Conservation (phyloP, 129 eudicot genomes). For the Ambrosia artemisiifolia region DNA sequence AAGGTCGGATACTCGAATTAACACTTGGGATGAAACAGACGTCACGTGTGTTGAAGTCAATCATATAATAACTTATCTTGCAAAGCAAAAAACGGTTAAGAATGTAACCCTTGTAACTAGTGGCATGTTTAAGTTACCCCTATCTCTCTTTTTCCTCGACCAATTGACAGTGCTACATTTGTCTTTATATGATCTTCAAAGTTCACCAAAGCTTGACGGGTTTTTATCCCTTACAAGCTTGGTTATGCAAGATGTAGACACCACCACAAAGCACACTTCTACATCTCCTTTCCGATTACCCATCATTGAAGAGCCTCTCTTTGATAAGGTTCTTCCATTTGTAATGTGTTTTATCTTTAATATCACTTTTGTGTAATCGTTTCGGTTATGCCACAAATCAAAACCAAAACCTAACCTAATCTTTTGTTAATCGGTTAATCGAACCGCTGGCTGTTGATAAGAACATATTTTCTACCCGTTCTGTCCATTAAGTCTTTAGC, state of each 20-base stretch:
- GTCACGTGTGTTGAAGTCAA: slow-evolving; percentile 9
- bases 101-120: not conserved
- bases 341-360: too few species aligned
- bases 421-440: too few species aligned
- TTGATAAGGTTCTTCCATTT: not conserved
- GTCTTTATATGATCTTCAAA: not conserved
- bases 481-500: too few species aligned
- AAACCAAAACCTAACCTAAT: too few species aligned
- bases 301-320: not conserved
- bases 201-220: not conserved
- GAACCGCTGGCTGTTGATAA: too few species aligned
- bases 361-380: too few species aligned
- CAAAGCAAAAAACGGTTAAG: not conserved
- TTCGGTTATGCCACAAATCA: too few species aligned
- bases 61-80: not conserved
- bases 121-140: not conserved
- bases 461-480: too few species aligned
- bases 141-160: not conserved
- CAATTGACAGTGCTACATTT: not conserved
- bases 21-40: not conserved
- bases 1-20: slow-evolving; percentile 9
- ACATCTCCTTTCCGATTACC: slow-evolving; percentile 4
- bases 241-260: not conserved
- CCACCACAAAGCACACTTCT: not conserved
- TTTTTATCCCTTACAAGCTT: slow-evolving; percentile 7